A percentile compares a stretch with the other conserved stretches of the same genome.
Evolutionary conservation across 306 rosid genomes (phyloP).

Genomic region (Parietaria judaica): DNA sequence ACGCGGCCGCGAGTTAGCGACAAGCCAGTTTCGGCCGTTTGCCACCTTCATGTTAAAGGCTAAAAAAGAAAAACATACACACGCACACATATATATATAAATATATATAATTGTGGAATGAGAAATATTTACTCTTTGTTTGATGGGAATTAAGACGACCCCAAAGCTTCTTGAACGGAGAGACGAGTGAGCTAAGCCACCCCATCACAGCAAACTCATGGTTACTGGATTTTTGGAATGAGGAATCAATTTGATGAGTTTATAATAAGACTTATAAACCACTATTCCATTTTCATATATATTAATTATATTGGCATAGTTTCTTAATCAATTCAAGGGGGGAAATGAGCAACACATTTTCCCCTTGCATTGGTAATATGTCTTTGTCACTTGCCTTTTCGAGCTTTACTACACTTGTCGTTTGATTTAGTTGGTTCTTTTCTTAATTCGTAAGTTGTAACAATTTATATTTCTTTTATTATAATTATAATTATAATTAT

Average conservation of each 20-base stretch:
- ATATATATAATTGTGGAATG: neutral
- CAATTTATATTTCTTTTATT: no score
- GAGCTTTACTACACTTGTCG: no score
- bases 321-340: slow-evolving; percentile 31
- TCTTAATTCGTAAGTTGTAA: no score
- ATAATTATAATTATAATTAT: no score
- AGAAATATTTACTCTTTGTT: slow-evolving; percentile 27
- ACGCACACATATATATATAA: neutral
- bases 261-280: slow-evolving; percentile 15
- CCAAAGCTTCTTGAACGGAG: slow-evolving; percentile 67
- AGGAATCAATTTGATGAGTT: slow-evolving; percentile 13
- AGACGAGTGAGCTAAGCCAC: slow-evolving; percentile 46
- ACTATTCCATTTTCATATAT: slow-evolving; percentile 20
- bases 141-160: slow-evolving; percentile 44
- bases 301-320: neutral
- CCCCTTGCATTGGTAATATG: slow-evolving; percentile 29
- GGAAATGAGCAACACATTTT: slow-evolving; percentile 26
- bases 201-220: slow-evolving; percentile 39
- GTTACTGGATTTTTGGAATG: slow-evolving; percentile 27
- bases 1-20: no score
- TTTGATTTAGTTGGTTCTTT: no score
- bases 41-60: no score
- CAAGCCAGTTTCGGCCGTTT: no score
- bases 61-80: neutral
- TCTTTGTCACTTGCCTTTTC: slow-evolving; percentile 37